Conservation (phyloP, 2,329 filamentous ascomycete genomes). For the Magnaporthales sp. region DNA sequence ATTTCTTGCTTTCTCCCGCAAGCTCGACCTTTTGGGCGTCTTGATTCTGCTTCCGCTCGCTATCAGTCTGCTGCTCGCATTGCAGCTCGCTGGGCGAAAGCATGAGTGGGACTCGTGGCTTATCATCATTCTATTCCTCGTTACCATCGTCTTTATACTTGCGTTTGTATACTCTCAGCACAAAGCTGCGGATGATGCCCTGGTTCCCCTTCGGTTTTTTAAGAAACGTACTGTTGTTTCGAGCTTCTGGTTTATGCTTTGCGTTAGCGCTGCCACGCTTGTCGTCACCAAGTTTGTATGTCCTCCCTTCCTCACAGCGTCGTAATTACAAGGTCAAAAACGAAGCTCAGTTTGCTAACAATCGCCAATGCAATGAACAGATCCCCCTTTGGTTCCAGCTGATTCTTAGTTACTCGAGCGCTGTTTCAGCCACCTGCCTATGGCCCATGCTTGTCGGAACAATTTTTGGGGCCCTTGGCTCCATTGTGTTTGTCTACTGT, state of each 20-base stretch:
- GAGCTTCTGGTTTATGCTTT: conserved; percentile 23
- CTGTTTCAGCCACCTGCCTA: conserved; percentile 31
- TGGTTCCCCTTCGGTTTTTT: conserved; percentile 31
- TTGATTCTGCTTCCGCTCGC: conserved; percentile 18
- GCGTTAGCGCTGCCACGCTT: conserved; percentile 18
- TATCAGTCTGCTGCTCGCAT: conserved; percentile 35
- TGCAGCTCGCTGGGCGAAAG: conserved; percentile 36
- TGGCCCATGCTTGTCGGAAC: conserved; percentile 32
- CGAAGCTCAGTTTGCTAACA: background rate
- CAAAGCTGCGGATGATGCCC: conserved; percentile 17
- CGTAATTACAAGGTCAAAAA: background rate
- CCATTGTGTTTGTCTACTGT: conserved; percentile 25
- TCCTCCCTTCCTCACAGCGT: conserved; percentile 3
- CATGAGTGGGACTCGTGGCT: conserved; percentile 28
- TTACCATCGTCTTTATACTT: conserved; percentile 16
- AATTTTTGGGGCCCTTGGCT: conserved; percentile 29
- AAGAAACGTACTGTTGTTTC: conserved; percentile 28
- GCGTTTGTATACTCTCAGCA: conserved; percentile 4
- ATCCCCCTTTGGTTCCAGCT: conserved; percentile 44
- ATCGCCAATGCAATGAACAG: conserved; percentile 13
- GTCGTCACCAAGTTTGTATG: conserved; percentile 11
- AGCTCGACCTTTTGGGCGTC: conserved; percentile 14
- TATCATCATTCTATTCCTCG: conserved; percentile 26
- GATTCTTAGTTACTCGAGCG: conserved; percentile 29
- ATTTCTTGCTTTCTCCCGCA: conserved; percentile 34